Base-by-base conservation (phyloP, 2,329 filamentous ascomycete species). In the Diaporthe batatas region DNA sequence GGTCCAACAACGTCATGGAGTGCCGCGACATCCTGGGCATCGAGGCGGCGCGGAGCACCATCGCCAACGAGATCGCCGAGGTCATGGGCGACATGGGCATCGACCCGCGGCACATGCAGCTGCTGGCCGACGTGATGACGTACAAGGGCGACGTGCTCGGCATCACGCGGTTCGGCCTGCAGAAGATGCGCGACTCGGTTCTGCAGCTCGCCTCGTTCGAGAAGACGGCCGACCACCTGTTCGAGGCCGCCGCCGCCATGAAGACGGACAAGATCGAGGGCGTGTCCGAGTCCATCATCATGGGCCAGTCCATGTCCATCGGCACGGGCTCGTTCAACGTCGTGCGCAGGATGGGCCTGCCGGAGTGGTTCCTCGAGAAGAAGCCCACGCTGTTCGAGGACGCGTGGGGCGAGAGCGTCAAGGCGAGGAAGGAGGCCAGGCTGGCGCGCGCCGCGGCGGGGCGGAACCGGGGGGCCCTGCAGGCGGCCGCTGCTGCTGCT, bases 121-220 rank as follows among this genome's bases (percentile, higher is more conserved):
- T 99, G 23, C 90, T 99, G 1, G 96, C 96, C 14, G 96, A 99
- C 79, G 95, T 98, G 70, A 99, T 99, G 96, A 98, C 96, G 0
- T 98, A 96, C 88, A 98, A 98, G 85, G 96, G 96, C 67, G 96
- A 98, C 77, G 94, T 99, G 0, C 89, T 98, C 23, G 96, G 96
- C 68, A 99, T 99, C 80, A 99, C 96, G 2, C 92, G 96, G 42
- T 98, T 98, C 82, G 96, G 96, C 68, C 87, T 99, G 34, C 93
- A 95, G 72, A 99, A 98, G 87, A 98, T 98, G 93, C 89, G 96
- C 68, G 96, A 99, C 82, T 94, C 91, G 21, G 96, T 98, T 14
- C 86, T 99, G 71, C 96, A 99, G 82, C 88, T 99, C 16, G 96
- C 96, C 0, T 96, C 93, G 23, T 99, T 99, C 80, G 96, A 99